Base-by-base conservation (phyloP, 2,329 filamentous ascomycete species). In the Trichoderma sp. region DNA sequence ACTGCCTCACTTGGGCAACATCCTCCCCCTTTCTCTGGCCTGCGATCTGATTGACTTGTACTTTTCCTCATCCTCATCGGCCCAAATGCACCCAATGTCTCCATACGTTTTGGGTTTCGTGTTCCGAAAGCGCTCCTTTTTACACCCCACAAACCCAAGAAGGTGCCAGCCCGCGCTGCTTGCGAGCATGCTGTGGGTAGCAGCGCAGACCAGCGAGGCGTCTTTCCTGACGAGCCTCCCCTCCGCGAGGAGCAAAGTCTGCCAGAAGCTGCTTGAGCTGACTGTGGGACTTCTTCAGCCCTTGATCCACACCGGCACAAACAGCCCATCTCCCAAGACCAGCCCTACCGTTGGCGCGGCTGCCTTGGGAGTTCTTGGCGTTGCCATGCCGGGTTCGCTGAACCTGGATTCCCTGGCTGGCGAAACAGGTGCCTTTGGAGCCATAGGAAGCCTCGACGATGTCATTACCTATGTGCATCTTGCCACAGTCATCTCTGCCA, bases 111-210 rank as follows among this genome's bases (percentile, higher is more conserved):
- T 97, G 34, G 93, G 93, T 28, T 96, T 95, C 76, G 90, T 97
- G 72, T 97, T 97, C 83, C 90, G 95, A 75, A 97, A 96, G 80
- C 88, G 91, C 74, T 95, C 94, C 1, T 94, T 98, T 80, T 85
- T 98, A 43, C 92, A 97, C 78, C 91, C 90, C 6, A 92, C 89
- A 70, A 93, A 92, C 77, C 94, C 95, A 39, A 88, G 95, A 72
- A 86, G 87, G 71, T 97, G 94, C 79, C 95, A 92, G 76, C 94
- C 95, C 50, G 94, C 94, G 4, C 85, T 98, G 36, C 86, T 98
- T 28, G 93, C 95, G 50, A 97, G 94, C 81, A 97, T 98, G 89
- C 88, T 98, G 20, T 98, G 94, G 94, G 92, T 97, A 65, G 93
- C 93, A 20, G 94, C 94, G 12, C 93, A 97, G 80, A 97, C 94